Conservation (phyloP, 192 early-diverging fungal genomes). For the Linnemannia elongata region DNA sequence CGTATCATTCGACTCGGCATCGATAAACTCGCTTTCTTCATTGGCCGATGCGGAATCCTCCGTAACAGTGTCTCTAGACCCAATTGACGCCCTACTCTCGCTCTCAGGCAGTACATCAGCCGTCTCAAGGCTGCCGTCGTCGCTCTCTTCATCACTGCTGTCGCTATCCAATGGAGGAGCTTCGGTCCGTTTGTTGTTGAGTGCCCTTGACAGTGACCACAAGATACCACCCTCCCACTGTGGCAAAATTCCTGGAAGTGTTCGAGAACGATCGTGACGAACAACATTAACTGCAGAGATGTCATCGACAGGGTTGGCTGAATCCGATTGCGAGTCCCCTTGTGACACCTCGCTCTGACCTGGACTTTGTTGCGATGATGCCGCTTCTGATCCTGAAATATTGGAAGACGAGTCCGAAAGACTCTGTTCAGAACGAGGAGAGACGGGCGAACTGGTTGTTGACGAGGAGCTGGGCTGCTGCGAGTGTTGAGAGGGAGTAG, state of each 20-base stretch:
- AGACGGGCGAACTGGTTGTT: conserved; percentile 12
- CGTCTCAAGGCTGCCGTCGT: conserved; percentile 1
- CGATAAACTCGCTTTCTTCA: background rate
- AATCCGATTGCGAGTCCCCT: conserved; percentile 4
- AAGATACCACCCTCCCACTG: conserved; percentile 41
- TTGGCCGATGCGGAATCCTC: background rate
- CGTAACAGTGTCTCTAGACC: background rate
- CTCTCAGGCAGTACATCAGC: background rate
- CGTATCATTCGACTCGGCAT: background rate
- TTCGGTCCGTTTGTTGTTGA: conserved; percentile 24
- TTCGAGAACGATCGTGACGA: conserved; percentile 41
- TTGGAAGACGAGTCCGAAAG: background rate
- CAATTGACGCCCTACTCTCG: conserved; percentile 2
- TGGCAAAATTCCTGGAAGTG: conserved; percentile 42
- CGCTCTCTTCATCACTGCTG: conserved; percentile 27
- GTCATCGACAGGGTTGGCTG: background rate
- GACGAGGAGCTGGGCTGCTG: background rate
- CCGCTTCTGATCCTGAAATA: background rate
- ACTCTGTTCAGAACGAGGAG: conserved; percentile 18
- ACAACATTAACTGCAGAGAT: conserved; percentile 19
- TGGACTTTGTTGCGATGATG: background rate
- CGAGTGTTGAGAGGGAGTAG: background rate
- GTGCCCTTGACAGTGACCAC: conserved; percentile 41
- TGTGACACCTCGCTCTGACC: conserved; percentile 5
- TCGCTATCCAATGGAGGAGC: conserved; percentile 42